Evolutionary conservation across 1,139 yeast species (phyloP), one percentile per base, ranked within the genome.

Genomic region (Diutina neorugosa): DNA sequence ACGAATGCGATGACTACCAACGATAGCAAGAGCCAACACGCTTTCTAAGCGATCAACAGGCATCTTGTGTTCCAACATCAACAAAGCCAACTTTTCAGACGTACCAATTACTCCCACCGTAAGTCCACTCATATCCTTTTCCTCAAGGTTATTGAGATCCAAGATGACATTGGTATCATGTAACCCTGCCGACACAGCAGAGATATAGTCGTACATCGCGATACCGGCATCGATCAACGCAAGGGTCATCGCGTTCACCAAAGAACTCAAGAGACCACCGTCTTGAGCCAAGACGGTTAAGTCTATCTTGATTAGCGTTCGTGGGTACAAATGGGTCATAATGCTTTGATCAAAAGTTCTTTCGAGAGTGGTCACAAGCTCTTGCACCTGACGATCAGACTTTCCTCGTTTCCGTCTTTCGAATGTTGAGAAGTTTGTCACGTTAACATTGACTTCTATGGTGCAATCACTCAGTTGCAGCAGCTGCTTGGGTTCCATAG

Each of bases 171-270:
- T 77, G 55, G 79, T 80, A 60, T 86, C 93, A 62, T 82, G 84
- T 44, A 88, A 69, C 0, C 97, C 98, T 7, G 91, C 87, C 41
- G 85, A 77, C 41, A 89, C 77, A 3, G 96, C 83, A 53, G 90
- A 79, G 14, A 93, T 86, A 63, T 88, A 91, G 65, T 93, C 98
- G 63, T 86, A 86, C 88, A 93, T 85, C 18, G 97, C 87, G 49
- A 93, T 84, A 51, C 98, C 98, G 1, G 98, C 97, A 68, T 94
- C 98, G 51, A 93, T 82, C 52, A 93, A 73, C 0, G 96, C 98
- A 59, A 93, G 70, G 0, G 96, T 88, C 52, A 87, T 80, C n/a
- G 97, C 89, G 64, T 94, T 93, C 52, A 89, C 76, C 61, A 94
- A 80, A 1, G 87, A 77, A 0, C 96, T 81, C 59, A 93, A 69